These are phyloP conservation scores for Pichia sp. DNA, from an alignment of 1,139 yeast species.

Conservation along the genomic window DNA sequence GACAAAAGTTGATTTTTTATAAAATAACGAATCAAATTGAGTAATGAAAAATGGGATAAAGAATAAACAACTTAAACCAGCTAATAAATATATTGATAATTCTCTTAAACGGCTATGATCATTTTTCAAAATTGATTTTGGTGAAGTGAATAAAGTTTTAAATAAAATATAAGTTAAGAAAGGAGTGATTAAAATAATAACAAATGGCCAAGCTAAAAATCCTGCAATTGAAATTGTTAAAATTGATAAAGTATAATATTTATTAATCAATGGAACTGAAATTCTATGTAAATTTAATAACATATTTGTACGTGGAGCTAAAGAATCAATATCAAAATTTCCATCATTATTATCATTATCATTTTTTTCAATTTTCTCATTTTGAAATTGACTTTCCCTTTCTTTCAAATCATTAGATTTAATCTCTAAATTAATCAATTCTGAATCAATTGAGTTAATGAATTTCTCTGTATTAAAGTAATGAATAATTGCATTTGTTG, in stretches of 20 bases:
- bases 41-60: conserved; percentile 33
- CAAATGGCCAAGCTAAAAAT: conserved; percentile 88
- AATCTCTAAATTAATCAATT: conserved; percentile 11
- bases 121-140: conserved; percentile 15
- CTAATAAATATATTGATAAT: conserved; percentile 14
- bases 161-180: conserved; percentile 35
- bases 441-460: conserved; percentile 16
- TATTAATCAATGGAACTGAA: conserved; percentile 15
- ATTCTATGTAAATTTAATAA: conserved; percentile 12
- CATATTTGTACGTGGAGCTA: conserved; percentile 18
- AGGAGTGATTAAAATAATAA: conserved; percentile 58
- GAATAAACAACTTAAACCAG: conserved; percentile 30
- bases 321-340: conserved; percentile 16
- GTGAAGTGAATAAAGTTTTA: conserved; percentile 6
- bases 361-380: no score
- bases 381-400: no score
- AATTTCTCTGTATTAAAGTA: conserved; percentile 24
- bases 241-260: conserved; percentile 36
- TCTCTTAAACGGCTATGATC: conserved; percentile 12
- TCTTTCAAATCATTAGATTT: conserved; percentile 5
- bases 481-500: conserved; percentile 37
- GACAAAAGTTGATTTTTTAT: conserved; percentile 56
- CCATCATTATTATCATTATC: no score
- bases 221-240: conserved; percentile 59
- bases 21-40: conserved; percentile 57